A percentile compares a stretch with the other conserved stretches of the same genome.
Conservation (phyloP, 2,329 filamentous ascomycete genomes). For the Scortechinia acanthostroma region DNA sequence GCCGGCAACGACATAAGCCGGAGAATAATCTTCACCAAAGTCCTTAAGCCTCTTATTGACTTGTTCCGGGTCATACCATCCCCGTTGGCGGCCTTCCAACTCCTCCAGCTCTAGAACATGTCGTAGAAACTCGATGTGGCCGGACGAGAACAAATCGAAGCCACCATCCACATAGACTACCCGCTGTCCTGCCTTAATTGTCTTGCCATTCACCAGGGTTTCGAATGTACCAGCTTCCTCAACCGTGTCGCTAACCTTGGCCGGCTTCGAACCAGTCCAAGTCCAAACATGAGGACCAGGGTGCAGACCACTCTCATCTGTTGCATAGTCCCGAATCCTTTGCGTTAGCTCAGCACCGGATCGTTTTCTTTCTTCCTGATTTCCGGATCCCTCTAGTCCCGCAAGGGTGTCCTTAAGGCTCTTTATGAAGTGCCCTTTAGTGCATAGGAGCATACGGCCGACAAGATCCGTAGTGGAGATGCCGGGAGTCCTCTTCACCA, state of each 20-base stretch:
- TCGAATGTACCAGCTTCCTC: conserved; percentile 62
- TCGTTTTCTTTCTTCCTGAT: conserved; percentile 49
- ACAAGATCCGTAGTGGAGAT: conserved; percentile 98
- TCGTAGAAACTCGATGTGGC: conserved; percentile 89
- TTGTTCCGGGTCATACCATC: conserved; percentile 65
- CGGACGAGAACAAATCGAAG: conserved; percentile 92
- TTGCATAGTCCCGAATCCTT: conserved; percentile 78
- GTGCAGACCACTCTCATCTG: conserved; percentile 71
- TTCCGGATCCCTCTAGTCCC: conserved; percentile 68
- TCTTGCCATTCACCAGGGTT: conserved; percentile 44
- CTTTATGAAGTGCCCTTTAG: conserved; percentile 85
- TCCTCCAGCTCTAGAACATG: conserved; percentile 71
- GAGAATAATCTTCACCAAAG: conserved; percentile 69
- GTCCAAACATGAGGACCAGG: conserved; percentile 82
- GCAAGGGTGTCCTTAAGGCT: conserved; percentile 64
- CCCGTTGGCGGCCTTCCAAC: conserved; percentile 53
- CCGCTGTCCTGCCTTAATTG: conserved; percentile 68
- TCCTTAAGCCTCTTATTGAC: conserved; percentile 54
- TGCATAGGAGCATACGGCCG: conserved; percentile 92
- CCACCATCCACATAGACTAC: conserved; percentile 94
- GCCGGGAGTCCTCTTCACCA: conserved; percentile 90
- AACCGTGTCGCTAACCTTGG: conserved; percentile 18
- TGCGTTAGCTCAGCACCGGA: conserved; percentile 57
- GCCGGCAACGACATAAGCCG: conserved; percentile 82
- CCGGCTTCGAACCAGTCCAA: conserved; percentile 55